Evolutionary conservation across 768 basidiomycete species (phyloP).

Genomic region (Multifurca ochricompacta): DNA sequence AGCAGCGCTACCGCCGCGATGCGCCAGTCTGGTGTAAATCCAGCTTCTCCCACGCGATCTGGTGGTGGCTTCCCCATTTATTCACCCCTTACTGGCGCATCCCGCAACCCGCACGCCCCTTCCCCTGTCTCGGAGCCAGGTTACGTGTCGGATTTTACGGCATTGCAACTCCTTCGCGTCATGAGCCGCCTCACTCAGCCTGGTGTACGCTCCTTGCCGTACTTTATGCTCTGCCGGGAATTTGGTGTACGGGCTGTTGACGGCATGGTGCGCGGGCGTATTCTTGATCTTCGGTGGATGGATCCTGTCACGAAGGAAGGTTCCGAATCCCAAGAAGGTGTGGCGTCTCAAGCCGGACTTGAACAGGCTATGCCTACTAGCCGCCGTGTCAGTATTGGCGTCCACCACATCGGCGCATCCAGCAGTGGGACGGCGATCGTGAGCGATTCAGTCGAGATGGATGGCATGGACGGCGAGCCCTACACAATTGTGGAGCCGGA

Average conservation of each 20-base stretch:
- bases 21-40: constrained; percentile 21
- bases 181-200: constrained; percentile 70
- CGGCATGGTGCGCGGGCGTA: constrained; percentile 72
- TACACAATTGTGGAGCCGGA: constrained; percentile 36
- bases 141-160: constrained; percentile 61
- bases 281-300: constrained; percentile 72
- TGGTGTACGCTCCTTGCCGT: constrained; percentile 57
- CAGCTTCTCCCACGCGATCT: constrained; percentile 21
- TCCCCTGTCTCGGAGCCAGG: constrained; percentile 31
- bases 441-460: constrained; percentile 25
- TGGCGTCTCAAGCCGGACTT: constrained; percentile 21
- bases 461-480: constrained; percentile 34
- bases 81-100: constrained; percentile 27
- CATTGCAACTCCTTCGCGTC: constrained; percentile 71
- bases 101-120: constrained; percentile 24
- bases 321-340: constrained; percentile 27
- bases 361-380: constrained; percentile 22
- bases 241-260: constrained; percentile 79
- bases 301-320: constrained; percentile 56
- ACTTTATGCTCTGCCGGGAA: constrained; percentile 77
- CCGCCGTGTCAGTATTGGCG: constrained; percentile 20
- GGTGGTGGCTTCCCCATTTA: constrained; percentile 33
- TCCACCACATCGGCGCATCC: constrained; percentile 20
- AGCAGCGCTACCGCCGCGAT: constrained; percentile 22
- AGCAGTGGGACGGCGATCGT: constrained; percentile 22